phyloP scores from a whole-genome alignment of 2,329 filamentous ascomycete genomes.

The Zymoseptoria crescenta region DNA sequence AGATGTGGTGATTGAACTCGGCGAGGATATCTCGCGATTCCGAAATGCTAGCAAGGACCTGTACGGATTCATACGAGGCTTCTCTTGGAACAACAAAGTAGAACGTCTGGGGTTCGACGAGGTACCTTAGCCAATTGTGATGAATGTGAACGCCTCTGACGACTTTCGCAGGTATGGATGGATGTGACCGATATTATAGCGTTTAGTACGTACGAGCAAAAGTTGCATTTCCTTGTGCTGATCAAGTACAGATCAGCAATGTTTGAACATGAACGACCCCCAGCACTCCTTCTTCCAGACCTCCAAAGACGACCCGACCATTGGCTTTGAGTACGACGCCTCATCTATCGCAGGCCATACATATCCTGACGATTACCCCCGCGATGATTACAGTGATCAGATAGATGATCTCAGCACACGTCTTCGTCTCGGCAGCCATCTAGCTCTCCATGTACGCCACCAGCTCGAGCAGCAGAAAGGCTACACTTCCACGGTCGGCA shows the following conservation, averaged over 20 bases:
- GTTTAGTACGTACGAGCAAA: constrained; percentile 51
- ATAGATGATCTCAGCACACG: constrained; percentile 39
- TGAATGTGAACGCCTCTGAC: not conserved
- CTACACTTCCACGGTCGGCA: constrained; percentile 80
- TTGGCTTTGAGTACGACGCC: constrained; percentile 75
- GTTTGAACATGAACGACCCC: constrained; percentile 61
- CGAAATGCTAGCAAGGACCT: constrained; percentile 77
- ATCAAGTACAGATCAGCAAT: constrained; percentile 33
- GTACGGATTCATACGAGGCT: constrained; percentile 62
- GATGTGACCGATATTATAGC: constrained; percentile 81
- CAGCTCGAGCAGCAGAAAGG: constrained; percentile 68
- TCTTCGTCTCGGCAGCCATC: constrained; percentile 69
- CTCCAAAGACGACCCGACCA: constrained; percentile 61
- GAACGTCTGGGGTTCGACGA: constrained; percentile 89
- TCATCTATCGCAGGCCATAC: constrained; percentile 57
- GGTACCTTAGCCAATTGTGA: too few relatives aligned
- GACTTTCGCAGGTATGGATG: constrained; percentile 48
- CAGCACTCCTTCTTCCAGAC: constrained; percentile 71
- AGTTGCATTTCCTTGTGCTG: not conserved
- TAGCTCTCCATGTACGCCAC: constrained; percentile 65
- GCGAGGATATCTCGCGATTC: constrained; percentile 79
- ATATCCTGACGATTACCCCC: constrained; percentile 37
- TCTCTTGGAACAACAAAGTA: constrained; percentile 69
- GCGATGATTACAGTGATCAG: constrained; percentile 2
- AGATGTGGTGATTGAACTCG: constrained; percentile 75